phyloP scores from a whole-genome alignment of 2,329 filamentous ascomycete species.

The Exophiala sp. region DNA sequence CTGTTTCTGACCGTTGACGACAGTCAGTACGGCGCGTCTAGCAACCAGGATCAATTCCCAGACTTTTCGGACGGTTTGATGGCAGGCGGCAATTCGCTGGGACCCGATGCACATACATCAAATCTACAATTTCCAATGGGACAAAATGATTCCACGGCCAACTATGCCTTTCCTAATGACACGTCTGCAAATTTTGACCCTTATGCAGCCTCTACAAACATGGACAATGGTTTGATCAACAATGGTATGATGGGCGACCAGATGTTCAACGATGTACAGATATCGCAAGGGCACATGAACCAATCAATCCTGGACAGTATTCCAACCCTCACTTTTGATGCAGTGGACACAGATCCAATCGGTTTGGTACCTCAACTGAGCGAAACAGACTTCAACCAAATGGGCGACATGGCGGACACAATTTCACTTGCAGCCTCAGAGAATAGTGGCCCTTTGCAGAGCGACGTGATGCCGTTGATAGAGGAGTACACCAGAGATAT shows the following conservation, averaged over 20 bases:
- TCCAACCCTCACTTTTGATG: slow-evolving; percentile 12
- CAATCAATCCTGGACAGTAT: slow-evolving; percentile 3
- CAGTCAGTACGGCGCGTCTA: slow-evolving; percentile 4
- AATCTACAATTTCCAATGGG: slow-evolving; percentile 8
- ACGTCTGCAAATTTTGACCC: slow-evolving; percentile 6
- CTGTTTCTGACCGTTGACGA: slow-evolving; percentile 10
- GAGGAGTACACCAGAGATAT: slow-evolving; percentile 17
- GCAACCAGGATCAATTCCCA: slow-evolving; percentile 2
- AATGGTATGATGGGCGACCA: slow-evolving; percentile 9
- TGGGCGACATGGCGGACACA: background rate
- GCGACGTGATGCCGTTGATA: slow-evolving; percentile 17
- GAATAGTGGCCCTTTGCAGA: slow-evolving; percentile 13
- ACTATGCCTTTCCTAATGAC: slow-evolving; percentile 5
- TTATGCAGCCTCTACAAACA: background rate
- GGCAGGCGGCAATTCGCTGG: background rate
- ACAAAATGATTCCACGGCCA: background rate
- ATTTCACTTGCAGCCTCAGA: background rate
- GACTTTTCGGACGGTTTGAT: slow-evolving; percentile 5
- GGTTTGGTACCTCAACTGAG: background rate
- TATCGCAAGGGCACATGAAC: background rate
- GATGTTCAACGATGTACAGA: slow-evolving; percentile 4
- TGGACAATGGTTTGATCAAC: slow-evolving; percentile 1
- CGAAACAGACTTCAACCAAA: background rate
- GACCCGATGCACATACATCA: background rate
- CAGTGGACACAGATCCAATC: slow-evolving; percentile 13